phyloP scores from a whole-genome alignment of 345 rosid genomes.

The Syzygium grande region DNA sequence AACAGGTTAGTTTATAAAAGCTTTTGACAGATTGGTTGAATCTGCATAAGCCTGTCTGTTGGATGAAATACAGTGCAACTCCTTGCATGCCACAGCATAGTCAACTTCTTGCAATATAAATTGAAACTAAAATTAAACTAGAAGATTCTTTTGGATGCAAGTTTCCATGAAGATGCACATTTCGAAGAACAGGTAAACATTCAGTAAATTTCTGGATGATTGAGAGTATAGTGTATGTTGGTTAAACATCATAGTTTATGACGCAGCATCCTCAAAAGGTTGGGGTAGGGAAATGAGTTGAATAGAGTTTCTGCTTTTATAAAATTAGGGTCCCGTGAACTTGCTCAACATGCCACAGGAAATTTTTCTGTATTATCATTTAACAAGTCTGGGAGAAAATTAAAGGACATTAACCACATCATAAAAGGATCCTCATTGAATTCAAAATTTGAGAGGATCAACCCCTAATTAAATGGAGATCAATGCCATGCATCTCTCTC shows the following conservation, averaged over 20 bases:
- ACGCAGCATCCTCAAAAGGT: neutral
- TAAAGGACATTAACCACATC: neutral
- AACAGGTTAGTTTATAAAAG: slow-evolving; percentile 47
- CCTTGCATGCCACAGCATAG: neutral
- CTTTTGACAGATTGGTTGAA: neutral
- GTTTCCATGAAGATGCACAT: no score
- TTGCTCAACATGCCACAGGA: neutral
- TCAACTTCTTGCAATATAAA: neutral
- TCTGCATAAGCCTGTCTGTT: neutral
- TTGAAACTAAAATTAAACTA: neutral
- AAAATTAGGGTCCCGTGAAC: neutral
- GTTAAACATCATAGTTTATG: no score
- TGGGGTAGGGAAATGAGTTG: neutral
- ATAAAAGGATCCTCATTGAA: neutral
- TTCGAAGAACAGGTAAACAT: no score
- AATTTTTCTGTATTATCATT: neutral
- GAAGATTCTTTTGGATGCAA: no score
- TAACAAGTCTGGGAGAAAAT: neutral
- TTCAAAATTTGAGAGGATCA: neutral
- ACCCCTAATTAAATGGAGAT: neutral
- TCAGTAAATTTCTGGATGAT: no score
- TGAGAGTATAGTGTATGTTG: no score
- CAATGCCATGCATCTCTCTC: neutral
- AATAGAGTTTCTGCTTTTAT: neutral
- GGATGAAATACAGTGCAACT: neutral